Base-by-base conservation (phyloP, 176 grass and related monocot genomes). In the Zea luxurians region DNA sequence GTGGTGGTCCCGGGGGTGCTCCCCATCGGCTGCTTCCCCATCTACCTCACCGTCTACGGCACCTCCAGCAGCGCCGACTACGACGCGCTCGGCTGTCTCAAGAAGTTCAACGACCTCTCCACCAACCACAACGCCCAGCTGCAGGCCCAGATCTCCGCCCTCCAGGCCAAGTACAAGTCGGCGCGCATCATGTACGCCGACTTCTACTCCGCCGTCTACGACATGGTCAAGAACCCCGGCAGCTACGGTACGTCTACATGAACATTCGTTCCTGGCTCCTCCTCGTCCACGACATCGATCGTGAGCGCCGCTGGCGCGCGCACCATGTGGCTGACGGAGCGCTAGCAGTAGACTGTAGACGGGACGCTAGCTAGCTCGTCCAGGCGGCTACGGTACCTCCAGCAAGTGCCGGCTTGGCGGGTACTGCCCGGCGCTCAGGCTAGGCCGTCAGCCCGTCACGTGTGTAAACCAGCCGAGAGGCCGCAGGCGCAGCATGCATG, bases 1-100 rank as follows among this genome's bases (percentile, higher is more conserved):
- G 3, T 93, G 21, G 84, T 87, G 1, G 84, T 93, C 5, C 87
- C 91, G 0, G 85, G 84, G 0, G 91, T 93, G 55, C 84, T 93
- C 6, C 91, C 91, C 36, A 87, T 90, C 60, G 87, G 91, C 0
- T 93, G 91, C 78, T 93, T 93, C 84, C 91, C 91, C 11, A 77
- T 93, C 72, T 93, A 93, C 87, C 78, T 87, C 9, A 80, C 78
- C 41, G 12, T 93, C 53, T 93, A 79, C 78, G 68, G 70, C 27
- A 86, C 77, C 48, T 82, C 77, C 37, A 74, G 20, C 77, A 35
- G 13, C 77, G 69, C 1, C 58, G 85, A 93, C 55, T 93, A 88
- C 75, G 78, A 89, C 50, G 0, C 12, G 11, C 55, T 66, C 46
- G 87, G 90, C 7, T 93, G 90, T 78, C 79, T 93, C 61, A 78